phyloP scores from a whole-genome alignment of 805 yeast species.

The Spathaspora arborariae region DNA sequence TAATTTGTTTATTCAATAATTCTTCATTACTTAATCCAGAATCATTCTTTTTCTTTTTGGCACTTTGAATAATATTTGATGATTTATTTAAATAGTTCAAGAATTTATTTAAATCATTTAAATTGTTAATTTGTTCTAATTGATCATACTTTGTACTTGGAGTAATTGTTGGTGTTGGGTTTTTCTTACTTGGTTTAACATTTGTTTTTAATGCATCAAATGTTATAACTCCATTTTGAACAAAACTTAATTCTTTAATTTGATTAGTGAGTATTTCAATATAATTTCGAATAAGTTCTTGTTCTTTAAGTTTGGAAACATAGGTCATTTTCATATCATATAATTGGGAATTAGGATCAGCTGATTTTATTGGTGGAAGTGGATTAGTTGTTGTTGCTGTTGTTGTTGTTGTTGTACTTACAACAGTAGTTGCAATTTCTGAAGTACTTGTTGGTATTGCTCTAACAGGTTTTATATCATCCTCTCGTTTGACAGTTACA shows the following conservation, averaged over 20 bases:
- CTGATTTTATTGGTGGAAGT: neutral
- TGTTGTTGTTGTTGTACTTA: neutral
- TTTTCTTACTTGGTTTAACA: conserved; percentile 1
- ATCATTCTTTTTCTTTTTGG: conserved; percentile 21
- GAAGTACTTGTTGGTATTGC: neutral
- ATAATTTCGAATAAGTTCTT: conserved; percentile 38
- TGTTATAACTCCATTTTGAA: conserved; percentile 42
- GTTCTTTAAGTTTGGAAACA: conserved; percentile 38
- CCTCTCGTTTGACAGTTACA: neutral
- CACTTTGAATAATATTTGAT: conserved; percentile 36
- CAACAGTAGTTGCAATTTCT: neutral
- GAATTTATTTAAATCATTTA: conserved; percentile 38
- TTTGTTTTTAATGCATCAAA: conserved; percentile 34
- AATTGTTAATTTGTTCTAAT: conserved; percentile 35
- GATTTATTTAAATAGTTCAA: conserved; percentile 34
- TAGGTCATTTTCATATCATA: conserved; percentile 27
- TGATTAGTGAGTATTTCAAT: conserved; percentile 40
- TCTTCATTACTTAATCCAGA: conserved; percentile 9
- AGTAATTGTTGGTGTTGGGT: conserved; percentile 5
- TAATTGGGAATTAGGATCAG: conserved; percentile 13
- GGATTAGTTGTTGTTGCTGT: neutral
- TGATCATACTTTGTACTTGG: conserved; percentile 20
- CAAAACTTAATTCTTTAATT: conserved; percentile 40
- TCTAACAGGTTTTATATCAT: neutral
- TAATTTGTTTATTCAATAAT: conserved; percentile 21